Percentiles rank a stretch among this genome's conserved stretches.
Evolutionary conservation across 352 stramenopile species (phyloP).

Genomic region (Globisporangium sylvaticum): DNA sequence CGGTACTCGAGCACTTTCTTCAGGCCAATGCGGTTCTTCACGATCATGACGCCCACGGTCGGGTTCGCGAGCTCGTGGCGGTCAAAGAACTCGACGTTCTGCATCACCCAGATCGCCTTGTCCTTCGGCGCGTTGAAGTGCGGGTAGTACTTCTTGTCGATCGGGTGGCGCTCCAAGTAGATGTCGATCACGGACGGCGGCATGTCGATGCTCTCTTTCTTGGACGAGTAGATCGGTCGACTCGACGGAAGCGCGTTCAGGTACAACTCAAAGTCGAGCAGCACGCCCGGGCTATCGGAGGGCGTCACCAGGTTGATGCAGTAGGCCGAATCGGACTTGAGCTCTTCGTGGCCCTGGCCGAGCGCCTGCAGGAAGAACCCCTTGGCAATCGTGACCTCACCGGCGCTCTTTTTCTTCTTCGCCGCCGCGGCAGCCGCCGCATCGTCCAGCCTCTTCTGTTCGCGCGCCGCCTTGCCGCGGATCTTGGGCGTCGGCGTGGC

Average conservation of each 20-base stretch:
- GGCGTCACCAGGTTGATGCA: slow-evolving; percentile 78
- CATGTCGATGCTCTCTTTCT: slow-evolving; percentile 34
- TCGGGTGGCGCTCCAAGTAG: slow-evolving; percentile 70
- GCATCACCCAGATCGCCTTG: slow-evolving; percentile 86
- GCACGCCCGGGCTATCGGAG: slow-evolving; percentile 49
- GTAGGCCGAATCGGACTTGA: slow-evolving; percentile 55
- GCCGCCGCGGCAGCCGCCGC: background rate
- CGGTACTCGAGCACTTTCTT: slow-evolving; percentile 84
- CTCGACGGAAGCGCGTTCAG: slow-evolving; percentile 64
- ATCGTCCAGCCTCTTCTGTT: slow-evolving; percentile 7
- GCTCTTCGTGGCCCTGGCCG: slow-evolving; percentile 65
- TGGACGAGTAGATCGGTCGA: slow-evolving; percentile 49
- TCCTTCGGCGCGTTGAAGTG: slow-evolving; percentile 45
- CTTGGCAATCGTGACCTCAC: slow-evolving; percentile 30
- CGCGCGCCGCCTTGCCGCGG: slow-evolving; percentile 5
- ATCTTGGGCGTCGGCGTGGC: slow-evolving; percentile 21
- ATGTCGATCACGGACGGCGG: slow-evolving; percentile 75
- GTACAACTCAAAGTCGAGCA: slow-evolving; percentile 74
- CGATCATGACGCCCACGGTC: slow-evolving; percentile 74
- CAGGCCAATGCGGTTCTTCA: slow-evolving; percentile 77
- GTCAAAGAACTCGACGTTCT: slow-evolving; percentile 84
- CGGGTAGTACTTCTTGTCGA: slow-evolving; percentile 71
- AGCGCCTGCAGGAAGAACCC: slow-evolving; percentile 72
- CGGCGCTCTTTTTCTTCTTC: slow-evolving; percentile 17
- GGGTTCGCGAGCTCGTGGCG: slow-evolving; percentile 68